Conservation (phyloP, 768 basidiomycete species). For the Mycena vulgaris region DNA sequence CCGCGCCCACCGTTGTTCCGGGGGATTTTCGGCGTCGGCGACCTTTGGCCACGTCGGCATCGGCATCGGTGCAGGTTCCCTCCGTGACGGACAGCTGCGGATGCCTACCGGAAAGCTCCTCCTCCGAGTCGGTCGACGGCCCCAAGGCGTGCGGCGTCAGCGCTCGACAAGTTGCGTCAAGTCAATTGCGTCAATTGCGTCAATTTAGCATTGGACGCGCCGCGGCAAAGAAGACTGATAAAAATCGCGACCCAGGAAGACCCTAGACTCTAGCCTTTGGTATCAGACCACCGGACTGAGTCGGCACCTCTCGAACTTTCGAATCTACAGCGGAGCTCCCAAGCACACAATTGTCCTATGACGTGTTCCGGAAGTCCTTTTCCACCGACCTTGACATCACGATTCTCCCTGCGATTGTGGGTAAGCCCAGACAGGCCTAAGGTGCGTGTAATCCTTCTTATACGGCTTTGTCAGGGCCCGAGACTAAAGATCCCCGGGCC, state of each 20-base stretch:
- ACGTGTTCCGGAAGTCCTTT: background rate
- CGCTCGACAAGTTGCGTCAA: background rate
- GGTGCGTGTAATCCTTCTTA: no score
- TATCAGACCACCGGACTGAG: conserved; percentile 7
- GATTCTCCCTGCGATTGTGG: no score
- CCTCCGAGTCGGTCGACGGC: background rate
- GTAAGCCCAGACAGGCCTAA: no score
- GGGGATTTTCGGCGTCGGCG: background rate
- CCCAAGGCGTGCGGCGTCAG: background rate
- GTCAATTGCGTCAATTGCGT: background rate
- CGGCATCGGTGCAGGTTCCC: conserved; percentile 10
- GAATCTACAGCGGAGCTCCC: background rate
- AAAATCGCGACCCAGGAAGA: background rate
- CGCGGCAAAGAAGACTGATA: conserved; percentile 6
- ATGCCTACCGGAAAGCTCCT: background rate
- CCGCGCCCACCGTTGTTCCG: background rate
- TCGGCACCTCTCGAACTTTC: background rate
- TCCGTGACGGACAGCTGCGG: conserved; percentile 12
- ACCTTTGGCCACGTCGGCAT: background rate
- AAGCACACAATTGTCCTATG: background rate
- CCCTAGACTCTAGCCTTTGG: background rate
- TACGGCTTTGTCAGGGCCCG: no score
- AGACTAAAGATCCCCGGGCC: no score
- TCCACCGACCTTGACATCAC: no score
- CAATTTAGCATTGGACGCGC: background rate